phyloP scores from a whole-genome alignment of 345 rosid species.

The Arabidopsis suecica region DNA sequence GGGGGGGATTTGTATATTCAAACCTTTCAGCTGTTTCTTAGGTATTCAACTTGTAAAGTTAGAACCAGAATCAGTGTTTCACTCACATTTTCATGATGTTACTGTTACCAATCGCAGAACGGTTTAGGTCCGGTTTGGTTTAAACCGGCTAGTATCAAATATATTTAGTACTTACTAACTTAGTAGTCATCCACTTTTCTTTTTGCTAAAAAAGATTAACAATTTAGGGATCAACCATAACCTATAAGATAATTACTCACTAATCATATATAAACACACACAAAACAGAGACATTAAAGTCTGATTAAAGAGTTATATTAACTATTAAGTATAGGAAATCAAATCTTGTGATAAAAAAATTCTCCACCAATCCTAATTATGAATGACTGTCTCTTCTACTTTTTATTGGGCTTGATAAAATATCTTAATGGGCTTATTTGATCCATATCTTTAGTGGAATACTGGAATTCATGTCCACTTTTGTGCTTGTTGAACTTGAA shows the following conservation, averaged over 20 bases:
- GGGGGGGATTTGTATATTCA: slow-evolving; percentile 28
- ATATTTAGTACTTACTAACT: neutral
- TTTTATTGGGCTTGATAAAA: neutral
- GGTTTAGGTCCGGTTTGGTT: slow-evolving; percentile 9
- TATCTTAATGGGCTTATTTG: neutral
- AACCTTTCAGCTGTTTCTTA: slow-evolving; percentile 31
- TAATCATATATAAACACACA: too few species aligned
- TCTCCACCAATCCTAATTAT: too few species aligned
- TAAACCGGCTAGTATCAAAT: neutral
- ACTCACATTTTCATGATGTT: slow-evolving; percentile 4
- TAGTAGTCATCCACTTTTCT: neutral
- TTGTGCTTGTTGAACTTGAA: neutral
- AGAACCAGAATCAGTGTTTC: slow-evolving; percentile 28
- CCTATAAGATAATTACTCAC: too few species aligned
- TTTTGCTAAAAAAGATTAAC: neutral
- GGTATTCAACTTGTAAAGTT: slow-evolving; percentile 42
- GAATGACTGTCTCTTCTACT: neutral
- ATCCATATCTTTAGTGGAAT: neutral
- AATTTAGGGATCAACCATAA: neutral
- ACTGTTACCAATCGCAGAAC: neutral
- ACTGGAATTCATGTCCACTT: neutral
- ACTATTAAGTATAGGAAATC: neutral
- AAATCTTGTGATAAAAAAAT: neutral
- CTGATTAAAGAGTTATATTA: too few species aligned
- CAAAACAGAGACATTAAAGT: neutral